phyloP scores from a whole-genome alignment of 164 flowering plant genomes.

The Litsea cubeba region DNA sequence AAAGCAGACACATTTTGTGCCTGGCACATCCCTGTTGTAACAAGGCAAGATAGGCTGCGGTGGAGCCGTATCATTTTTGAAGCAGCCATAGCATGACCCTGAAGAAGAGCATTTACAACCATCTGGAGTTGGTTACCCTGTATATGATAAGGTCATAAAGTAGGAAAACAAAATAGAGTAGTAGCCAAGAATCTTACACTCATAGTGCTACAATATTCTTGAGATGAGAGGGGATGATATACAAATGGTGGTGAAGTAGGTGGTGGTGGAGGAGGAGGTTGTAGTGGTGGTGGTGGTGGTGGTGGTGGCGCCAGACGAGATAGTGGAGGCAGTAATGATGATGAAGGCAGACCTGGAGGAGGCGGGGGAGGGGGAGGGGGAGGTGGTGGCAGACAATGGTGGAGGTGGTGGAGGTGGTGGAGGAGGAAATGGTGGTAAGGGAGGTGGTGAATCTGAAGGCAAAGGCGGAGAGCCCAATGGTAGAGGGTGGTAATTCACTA shows the following conservation, averaged over 20 bases:
- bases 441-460: conserved; percentile 40
- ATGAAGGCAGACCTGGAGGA: conserved; percentile 24
- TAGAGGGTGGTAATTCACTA: conserved; percentile 38
- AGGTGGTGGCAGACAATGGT: conserved; percentile 20
- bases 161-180: background rate
- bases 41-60: conserved; percentile 47
- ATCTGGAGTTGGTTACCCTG: conserved; percentile 52
- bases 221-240: conserved; percentile 40
- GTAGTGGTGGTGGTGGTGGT: background rate
- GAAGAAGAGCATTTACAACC: conserved; percentile 44
- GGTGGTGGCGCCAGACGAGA: too few species aligned
- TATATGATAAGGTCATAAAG: conserved; percentile 7
- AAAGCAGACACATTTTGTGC: conserved; percentile 43
- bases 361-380: conserved; percentile 21
- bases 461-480: conserved; percentile 68
- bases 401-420: conserved; percentile 25
- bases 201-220: conserved; percentile 37
- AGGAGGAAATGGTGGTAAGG: conserved; percentile 26
- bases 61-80: conserved; percentile 39
- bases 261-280: conserved; percentile 16
- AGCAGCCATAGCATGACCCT: conserved; percentile 32
- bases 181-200: conserved; percentile 34
- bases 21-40: conserved; percentile 27
- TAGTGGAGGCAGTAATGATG: conserved; percentile 9
- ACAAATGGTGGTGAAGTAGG: conserved; percentile 35